phyloP scores from a whole-genome alignment of 2,329 filamentous ascomycete genomes.

The Pseudogymnoascus sp. region DNA sequence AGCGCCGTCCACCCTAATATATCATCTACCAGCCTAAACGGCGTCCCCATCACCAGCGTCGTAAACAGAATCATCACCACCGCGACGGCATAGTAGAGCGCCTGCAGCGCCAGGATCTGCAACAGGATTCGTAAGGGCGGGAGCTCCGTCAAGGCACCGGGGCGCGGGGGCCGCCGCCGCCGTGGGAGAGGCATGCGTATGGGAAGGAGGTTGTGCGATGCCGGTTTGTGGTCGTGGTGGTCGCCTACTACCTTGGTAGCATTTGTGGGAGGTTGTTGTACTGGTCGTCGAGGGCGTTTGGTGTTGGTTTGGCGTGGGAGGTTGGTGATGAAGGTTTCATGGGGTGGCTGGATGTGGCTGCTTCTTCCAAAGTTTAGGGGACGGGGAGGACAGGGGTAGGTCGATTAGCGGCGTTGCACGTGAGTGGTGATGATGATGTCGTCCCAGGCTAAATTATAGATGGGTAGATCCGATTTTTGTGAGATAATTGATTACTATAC shows the following conservation, averaged over 20 bases:
- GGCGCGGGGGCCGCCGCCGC: slow-evolving; percentile 52
- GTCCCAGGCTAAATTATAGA: not conserved
- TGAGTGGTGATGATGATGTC: not conserved
- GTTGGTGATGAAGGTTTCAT: not conserved
- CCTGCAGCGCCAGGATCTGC: slow-evolving; percentile 57
- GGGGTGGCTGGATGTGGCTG: not conserved
- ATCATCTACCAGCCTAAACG: slow-evolving; percentile 45
- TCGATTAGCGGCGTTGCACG: not conserved
- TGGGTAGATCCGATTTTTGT: not conserved
- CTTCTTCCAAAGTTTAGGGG: not conserved
- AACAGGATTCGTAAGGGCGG: slow-evolving; percentile 58
- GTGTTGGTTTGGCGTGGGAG: not conserved
- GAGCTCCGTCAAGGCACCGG: slow-evolving; percentile 58
- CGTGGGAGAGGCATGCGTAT: slow-evolving; percentile 36
- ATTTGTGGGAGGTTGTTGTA: not conserved
- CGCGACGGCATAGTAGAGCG: slow-evolving; percentile 55
- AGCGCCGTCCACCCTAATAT: slow-evolving; percentile 56
- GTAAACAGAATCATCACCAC: slow-evolving; percentile 58
- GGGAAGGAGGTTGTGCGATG: not conserved
- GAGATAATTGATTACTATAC: not conserved
- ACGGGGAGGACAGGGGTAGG: slow-evolving; percentile 2
- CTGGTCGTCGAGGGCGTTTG: not conserved
- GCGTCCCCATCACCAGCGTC: slow-evolving; percentile 54
- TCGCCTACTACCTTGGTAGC: not conserved
- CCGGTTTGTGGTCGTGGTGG: not conserved